Evolutionary conservation across 768 basidiomycete genomes (phyloP), one percentile per base, ranked within the genome.

Genomic region (Pisolithus orientalis): DNA sequence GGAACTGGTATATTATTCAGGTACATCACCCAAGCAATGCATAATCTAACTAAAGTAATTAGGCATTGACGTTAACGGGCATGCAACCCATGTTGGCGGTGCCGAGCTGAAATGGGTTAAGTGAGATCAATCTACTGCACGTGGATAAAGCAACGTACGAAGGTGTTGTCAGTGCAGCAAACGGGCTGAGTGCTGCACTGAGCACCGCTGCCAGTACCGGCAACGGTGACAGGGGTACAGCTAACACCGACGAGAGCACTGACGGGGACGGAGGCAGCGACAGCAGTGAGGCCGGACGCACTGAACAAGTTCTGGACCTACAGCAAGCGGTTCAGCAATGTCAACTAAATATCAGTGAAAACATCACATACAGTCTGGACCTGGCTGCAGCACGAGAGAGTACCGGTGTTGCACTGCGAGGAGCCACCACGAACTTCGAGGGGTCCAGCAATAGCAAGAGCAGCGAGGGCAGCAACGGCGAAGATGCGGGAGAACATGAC

Each of bases 101-200:
- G 25, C 72, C 72, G 42, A 63, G 62, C 72, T 72, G 47, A 4
- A 24, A 21, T 17, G 6, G 40, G 34, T 14, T 5, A 28, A 28
- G 8, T 16, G n/a, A 7, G 25, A 25, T 9, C 9, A 37, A 17
- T 16, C 21, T 8, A 2, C 8, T 8, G 1, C 32, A 2, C n/a
- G n/a, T 3, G 16, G 7, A 32, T 8, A 25, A 17, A 2, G 11
- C 9, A 21, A 42, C 78, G 75, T 34, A 72, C 71, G 63, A 72
- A 77, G 44, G 59, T 53, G 55, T 78, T 76, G 53, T 72, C 67
- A 21, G 64, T 52, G 60, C 79, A 80, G 63, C 78, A 80, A 39
- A 79, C 72, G 11, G 75, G 62, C 56, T 78, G 27, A 32, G 42
- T 50, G 27, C n/a, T 45, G 45, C 39, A 50, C 5, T 17, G 17